Evolutionary conservation across 768 basidiomycete species (phyloP), one percentile per base, ranked within the genome.

Genomic region (Russula brevipes): DNA sequence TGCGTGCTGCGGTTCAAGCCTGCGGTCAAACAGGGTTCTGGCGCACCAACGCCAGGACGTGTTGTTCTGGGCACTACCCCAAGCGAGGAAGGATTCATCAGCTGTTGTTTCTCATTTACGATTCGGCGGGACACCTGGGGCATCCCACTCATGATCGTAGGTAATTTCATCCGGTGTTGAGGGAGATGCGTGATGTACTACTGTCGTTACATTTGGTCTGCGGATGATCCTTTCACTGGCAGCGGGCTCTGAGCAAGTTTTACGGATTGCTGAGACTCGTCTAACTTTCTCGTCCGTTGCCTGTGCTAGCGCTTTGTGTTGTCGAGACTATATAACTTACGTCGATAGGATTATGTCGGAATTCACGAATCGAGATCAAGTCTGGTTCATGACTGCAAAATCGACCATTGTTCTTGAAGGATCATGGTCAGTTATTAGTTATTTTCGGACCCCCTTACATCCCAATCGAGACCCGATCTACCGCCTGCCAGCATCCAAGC

Each of bases 81-180:
- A 14, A 79, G 76, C 51, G 89, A 91, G 71, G 88, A 91, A 67
- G 85, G 84, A 3, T 86, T 87, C 68, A 84, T 93, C 68, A 91
- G 85, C 69, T 94, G 90, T 72, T 94, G 91, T 69, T 92, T 94
- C 74, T 91, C 88, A n/a, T 93, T 94, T 72, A 92, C 89, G 7
- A 92, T 94, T 60, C 80, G 91, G 55, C 75, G 90, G 64, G 89
- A 92, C 70, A 86, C 86, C 71, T 90, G 86, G 83, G 89, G 89
- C 0, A 92, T 93, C 66, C 91, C 91, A 38, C 91, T 85, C 54
- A 88, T 92, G 86, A 92, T 94, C 68, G 90, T 93, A 19, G 92
- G 92, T 16, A 93, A 93, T 72, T 92, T 92, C 68, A 90, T 93
- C 70, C 84, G 81, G 70, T 89, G 60, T 54, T 66, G 44, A 62